Conservation (phyloP, 2,329 filamentous ascomycete genomes). For the Aspergillus melleus region DNA sequence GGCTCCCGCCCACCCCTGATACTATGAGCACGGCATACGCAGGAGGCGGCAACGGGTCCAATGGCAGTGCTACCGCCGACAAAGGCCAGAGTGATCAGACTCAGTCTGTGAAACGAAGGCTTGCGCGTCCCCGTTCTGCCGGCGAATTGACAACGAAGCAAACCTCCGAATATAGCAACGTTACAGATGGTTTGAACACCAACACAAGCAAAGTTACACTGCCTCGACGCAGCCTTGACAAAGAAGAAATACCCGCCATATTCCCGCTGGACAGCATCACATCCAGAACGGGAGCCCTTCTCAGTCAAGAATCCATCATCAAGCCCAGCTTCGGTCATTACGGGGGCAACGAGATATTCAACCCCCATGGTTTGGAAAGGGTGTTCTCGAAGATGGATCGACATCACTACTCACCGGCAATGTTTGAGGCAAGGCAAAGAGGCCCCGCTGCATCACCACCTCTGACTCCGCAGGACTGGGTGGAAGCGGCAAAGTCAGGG, state of each 20-base stretch:
- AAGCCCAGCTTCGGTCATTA: conserved; percentile 24
- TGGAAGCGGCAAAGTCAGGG: conserved; percentile 35
- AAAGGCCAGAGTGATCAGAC: conserved; percentile 27
- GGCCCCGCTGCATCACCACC: conserved; percentile 27
- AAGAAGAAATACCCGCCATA: conserved; percentile 30
- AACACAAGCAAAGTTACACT: conserved; percentile 34
- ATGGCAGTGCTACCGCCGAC: conserved; percentile 34
- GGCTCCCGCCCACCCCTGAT: conserved; percentile 43
- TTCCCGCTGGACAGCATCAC: conserved; percentile 33
- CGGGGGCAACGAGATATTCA: conserved; percentile 22
- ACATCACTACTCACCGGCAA: conserved; percentile 21
- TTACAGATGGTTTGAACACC: conserved; percentile 32
- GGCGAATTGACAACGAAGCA: conserved; percentile 33
- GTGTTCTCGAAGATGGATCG: conserved; percentile 23
- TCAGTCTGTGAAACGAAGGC: conserved; percentile 19
- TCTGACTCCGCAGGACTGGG: conserved; percentile 44
- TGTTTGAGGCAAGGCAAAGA: conserved; percentile 9
- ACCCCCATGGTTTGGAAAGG: conserved; percentile 21
- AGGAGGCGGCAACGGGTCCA: conserved; percentile 32
- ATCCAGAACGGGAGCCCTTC: conserved; percentile 25
- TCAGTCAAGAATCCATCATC: conserved; percentile 25
- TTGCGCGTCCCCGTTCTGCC: conserved; percentile 35
- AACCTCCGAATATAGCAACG: conserved; percentile 31
- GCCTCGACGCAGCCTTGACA: conserved; percentile 18
- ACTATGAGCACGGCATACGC: conserved; percentile 44